Conservation (phyloP, 2,329 filamentous ascomycete genomes). For the Chalara sp. region DNA sequence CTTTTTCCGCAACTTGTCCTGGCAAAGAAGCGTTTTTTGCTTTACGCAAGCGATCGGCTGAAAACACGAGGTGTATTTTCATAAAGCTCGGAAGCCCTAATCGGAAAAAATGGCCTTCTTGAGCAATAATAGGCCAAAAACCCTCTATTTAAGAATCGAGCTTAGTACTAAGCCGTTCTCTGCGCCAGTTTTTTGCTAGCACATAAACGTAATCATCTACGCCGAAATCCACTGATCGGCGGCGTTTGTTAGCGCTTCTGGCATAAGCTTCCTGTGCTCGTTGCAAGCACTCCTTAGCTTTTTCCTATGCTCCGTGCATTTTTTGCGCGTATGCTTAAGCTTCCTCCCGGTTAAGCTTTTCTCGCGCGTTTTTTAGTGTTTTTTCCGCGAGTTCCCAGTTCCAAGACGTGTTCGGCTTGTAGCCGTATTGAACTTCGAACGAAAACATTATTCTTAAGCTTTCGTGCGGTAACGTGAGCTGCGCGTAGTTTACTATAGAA, state of each 20-base stretch:
- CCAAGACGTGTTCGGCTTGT: background rate
- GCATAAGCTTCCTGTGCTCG: background rate
- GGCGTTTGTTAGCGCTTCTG: background rate
- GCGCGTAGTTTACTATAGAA: background rate
- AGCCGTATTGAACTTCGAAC: background rate
- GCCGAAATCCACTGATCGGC: background rate
- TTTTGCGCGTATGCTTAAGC: too few species aligned
- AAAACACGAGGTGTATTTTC: background rate
- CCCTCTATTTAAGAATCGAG: background rate
- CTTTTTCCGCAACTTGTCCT: too few species aligned
- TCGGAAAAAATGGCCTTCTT: background rate
- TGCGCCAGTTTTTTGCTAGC: background rate
- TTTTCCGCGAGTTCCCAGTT: background rate
- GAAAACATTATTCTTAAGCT: background rate
- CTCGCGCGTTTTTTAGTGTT: too few species aligned
- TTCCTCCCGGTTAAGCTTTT: too few species aligned
- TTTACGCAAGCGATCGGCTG: background rate
- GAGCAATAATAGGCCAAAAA: background rate
- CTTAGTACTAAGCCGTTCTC: background rate
- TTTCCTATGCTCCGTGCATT: too few species aligned
- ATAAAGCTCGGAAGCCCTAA: background rate
- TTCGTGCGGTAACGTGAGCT: background rate
- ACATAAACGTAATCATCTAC: background rate
- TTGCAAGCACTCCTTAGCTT: too few species aligned
- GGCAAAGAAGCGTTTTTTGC: too few species aligned